These are phyloP conservation scores for Lachancea nothofagi DNA, from an alignment of 805 yeast genomes.

Conservation along the genomic window DNA sequence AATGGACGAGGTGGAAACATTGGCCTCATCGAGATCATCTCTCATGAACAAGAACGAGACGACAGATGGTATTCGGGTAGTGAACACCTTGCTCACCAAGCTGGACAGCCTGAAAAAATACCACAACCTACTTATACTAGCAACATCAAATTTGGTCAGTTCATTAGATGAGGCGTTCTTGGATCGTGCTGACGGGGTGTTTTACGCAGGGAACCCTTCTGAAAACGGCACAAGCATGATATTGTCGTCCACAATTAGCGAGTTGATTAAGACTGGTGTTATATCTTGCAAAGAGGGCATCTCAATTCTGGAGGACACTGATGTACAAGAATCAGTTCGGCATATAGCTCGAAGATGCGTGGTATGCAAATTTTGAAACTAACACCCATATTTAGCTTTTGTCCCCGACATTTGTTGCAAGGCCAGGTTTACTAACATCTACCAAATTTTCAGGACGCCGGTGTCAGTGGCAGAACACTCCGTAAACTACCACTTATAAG, in stretches of 20 bases:
- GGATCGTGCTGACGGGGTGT: conserved; percentile 39
- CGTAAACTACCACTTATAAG: conserved; percentile 28
- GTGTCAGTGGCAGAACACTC: conserved; percentile 29
- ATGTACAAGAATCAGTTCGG: conserved; percentile 13
- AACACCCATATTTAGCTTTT: not conserved
- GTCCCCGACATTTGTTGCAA: not conserved
- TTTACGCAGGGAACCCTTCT: conserved; percentile 35
- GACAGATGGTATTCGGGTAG: conserved; percentile 40
- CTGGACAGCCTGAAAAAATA: conserved; percentile 36
- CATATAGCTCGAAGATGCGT: conserved; percentile 20
- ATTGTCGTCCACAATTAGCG: conserved; percentile 26
- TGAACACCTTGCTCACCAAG: conserved; percentile 40
- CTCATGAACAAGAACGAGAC: conserved; percentile 37
- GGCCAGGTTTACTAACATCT: conserved; percentile 1
- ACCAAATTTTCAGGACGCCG: conserved; percentile 12
- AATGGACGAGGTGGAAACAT: conserved; percentile 45
- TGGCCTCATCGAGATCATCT: conserved; percentile 38
- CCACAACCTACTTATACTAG: conserved; percentile 34
- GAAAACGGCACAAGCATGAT: conserved; percentile 28
- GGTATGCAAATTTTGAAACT: conserved; percentile 20
- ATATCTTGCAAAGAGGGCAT: conserved; percentile 8
- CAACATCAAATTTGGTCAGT: conserved; percentile 39
- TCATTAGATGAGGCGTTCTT: conserved; percentile 41
- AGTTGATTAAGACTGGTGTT: conserved; percentile 19
- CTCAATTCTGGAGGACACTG: conserved; percentile 4